Evolutionary conservation across 1,284 basidiomycete species (phyloP), one percentile per base, ranked within the genome.

Genomic region (Ceratobasidium sp.): DNA sequence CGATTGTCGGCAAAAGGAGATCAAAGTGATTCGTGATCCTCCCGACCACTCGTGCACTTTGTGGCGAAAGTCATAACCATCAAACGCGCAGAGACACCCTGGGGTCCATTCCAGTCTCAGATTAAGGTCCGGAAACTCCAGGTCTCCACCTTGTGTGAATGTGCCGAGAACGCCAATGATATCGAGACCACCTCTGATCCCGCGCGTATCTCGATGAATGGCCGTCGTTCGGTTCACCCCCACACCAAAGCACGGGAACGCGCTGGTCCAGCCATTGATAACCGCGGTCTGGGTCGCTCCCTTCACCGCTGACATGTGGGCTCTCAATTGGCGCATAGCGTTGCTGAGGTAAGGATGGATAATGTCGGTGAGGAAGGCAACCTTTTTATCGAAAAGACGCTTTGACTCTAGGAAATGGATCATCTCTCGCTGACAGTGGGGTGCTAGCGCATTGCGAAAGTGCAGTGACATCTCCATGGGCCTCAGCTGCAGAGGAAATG

Each of bases 221-320:
- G 3, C 2, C 13, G 43, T 35, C 31, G 29, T 49, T n/a, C 58
- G 58, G 32, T 62, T 62, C 8, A 62, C 32, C 3, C n/a, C 32
- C 2, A 62, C 25, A 1, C 45, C 45, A 12, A 49, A 45, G 20
- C 58, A 62, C 6, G 58, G 58, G 25, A 62, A 50, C 4, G 32
- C 17, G 22, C 58, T 62, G 12, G 58, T 62, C 58, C 58, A 62
- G 22, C 58, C 58, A 31, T 62, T 62, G 27, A 15, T n/a, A 12
- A 64, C 15, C 4, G 34, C 32, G 4, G 40, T 34, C 4, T 17
- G 7, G 1, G 60, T 64, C 7, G 60, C 22, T 12, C 60, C 47
- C 4, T 20, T 42, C 4, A 58, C 42, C 6, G 38, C 10, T 40
- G 27, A 31, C 56, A 58, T 58, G 25, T 13, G 15, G 7, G 8